Percentiles rank a stretch among this genome's conserved stretches.
Evolutionary conservation across 2,329 filamentous ascomycete species (phyloP).

Genomic region (Hypoxylon sp.): DNA sequence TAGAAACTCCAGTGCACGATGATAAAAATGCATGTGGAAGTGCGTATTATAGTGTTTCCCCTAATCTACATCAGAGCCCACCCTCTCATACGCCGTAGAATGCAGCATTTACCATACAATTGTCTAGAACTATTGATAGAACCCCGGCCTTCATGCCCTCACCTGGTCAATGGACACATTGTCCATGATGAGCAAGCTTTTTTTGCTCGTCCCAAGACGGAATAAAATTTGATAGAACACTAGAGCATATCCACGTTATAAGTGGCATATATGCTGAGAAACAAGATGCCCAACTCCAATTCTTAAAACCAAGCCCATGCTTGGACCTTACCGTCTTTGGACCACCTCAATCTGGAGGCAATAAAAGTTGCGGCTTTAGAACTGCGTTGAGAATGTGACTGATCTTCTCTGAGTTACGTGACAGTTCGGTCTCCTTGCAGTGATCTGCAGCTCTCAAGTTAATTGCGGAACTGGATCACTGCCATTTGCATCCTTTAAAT

Average conservation of each 20-base stretch:
- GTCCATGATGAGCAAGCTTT: constrained; percentile 10
- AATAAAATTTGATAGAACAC: constrained; percentile 4
- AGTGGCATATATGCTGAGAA: constrained; percentile 10
- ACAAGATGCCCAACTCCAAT: neutral
- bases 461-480: neutral
- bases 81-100: constrained; percentile 40
- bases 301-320: neutral
- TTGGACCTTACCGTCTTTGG: neutral
- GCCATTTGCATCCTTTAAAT: neutral
- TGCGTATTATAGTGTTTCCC: constrained; percentile 24
- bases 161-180: constrained; percentile 3
- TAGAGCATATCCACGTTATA: constrained; percentile 17
- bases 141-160: constrained; percentile 13
- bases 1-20: neutral
- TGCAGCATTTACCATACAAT: constrained; percentile 49
- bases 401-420: constrained; percentile 16
- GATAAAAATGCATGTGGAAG: constrained; percentile 11
- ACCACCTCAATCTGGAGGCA: neutral
- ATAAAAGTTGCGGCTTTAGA: neutral
- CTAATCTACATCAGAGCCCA: constrained; percentile 35
- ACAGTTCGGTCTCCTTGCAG: neutral
- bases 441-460: neutral
- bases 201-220: constrained; percentile 7
- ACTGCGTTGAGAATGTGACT: constrained; percentile 23
- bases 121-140: constrained; percentile 38